Base-by-base conservation (phyloP, 2,329 filamentous ascomycete species). In the Cladophialophora immunda region DNA sequence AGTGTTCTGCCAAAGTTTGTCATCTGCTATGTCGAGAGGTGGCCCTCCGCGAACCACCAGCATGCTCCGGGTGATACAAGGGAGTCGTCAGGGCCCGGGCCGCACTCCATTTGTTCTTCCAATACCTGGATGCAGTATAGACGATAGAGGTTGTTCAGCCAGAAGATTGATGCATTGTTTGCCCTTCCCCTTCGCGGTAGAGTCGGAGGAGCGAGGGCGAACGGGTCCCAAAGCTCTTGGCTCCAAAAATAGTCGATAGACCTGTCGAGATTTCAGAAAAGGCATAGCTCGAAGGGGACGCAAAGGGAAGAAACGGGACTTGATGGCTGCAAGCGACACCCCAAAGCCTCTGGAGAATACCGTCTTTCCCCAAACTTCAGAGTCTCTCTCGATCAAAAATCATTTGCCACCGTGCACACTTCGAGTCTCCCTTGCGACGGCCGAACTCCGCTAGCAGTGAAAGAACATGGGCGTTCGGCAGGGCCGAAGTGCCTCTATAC, bases 181-280 rank as follows among this genome's bases (percentile, higher is more conserved):
- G 22, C 27, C 41, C 47, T 34, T 38, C 25, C 41, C 17, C 15
- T 34, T 50, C n/a, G 5, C 19, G 58, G 58, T 52, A 60, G 41
- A 36, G 29, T 34, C 36, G 19, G 9, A 32, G 52, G 55, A 62
- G 45, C 11, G 22, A n/a, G 7, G 50, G 52, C 30, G 47, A 62
- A 62, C 7, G 9, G 2, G 22, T 55, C 55, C 41, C 58, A 53
- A 54, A 32, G 29, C 45, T 54, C 60, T 55, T 56, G 61, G 61
- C 52, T 32, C 61, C 27, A 47, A 58, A 56, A 57, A 64, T 56
- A 64, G 32, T 22, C 13, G 19, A 34, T 53, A 30, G 19, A 45
- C 34, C 11, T 60, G 11, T 22, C 58, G 17, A 22, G 32, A 11
- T 8, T 2, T n/a, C 25, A 41, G 38, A 41, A 41, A 17, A 41